Evolutionary conservation across 2,329 filamentous ascomycete species (phyloP).

Genomic region (Botrytis porri): DNA sequence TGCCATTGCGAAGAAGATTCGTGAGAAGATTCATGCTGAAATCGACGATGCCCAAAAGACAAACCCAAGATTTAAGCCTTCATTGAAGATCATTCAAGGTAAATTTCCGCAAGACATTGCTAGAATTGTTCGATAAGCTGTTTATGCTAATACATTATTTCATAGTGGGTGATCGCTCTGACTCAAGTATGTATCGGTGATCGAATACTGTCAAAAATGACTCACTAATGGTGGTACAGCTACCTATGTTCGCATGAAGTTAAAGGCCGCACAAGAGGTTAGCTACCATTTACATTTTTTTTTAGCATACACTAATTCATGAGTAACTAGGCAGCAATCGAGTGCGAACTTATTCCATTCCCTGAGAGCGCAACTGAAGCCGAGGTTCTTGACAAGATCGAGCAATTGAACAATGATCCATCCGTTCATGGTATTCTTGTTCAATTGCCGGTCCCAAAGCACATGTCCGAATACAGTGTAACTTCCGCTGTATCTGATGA

Average conservation of each 20-base stretch:
- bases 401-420: conserved; percentile 80
- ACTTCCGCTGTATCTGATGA: conserved; percentile 88
- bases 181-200: conserved; percentile 68
- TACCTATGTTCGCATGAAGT: conserved; percentile 99
- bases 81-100: conserved; percentile 94
- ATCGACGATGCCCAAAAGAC: conserved; percentile 76
- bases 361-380: conserved; percentile 76
- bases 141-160: conserved; percentile 25
- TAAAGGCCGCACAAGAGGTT: conserved; percentile 93
- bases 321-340: conserved; percentile 72
- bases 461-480: conserved; percentile 85
- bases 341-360: conserved; percentile 81
- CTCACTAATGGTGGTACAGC: conserved; percentile 46
- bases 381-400: conserved; percentile 81
- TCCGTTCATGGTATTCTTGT: conserved; percentile 88
- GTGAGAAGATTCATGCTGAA: conserved; percentile 74
- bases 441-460: conserved; percentile 83
- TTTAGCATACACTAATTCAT: conserved; percentile 15
- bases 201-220: not conserved
- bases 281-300: conserved; percentile 29
- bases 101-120: conserved; percentile 19
- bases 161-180: conserved; percentile 83
- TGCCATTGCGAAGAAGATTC: conserved; percentile 87
- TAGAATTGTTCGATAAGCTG: not conserved
- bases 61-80: conserved; percentile 86